A percentile compares a stretch with the other conserved stretches of the same genome.
These are phyloP conservation scores for Didymella pomorum DNA, from an alignment of 2,329 filamentous ascomycete genomes.

Conservation along the genomic window DNA sequence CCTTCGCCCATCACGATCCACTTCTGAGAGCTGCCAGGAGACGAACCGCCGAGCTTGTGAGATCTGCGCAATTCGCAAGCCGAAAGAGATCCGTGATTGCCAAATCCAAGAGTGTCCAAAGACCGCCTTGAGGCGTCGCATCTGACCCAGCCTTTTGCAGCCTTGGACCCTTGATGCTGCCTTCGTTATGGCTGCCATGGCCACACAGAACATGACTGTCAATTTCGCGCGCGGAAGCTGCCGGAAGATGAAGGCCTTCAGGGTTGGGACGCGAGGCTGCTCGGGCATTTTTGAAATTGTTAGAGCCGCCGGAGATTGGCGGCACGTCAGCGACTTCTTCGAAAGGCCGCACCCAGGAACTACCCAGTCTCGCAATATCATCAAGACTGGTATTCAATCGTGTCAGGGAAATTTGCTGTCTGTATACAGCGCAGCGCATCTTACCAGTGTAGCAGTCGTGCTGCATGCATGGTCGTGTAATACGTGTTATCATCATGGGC, in stretches of 20 bases:
- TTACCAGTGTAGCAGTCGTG: no score
- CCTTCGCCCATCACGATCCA: background rate
- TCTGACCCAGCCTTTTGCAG: background rate
- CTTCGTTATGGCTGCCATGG: background rate
- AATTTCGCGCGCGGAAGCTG: background rate
- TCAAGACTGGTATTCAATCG: background rate
- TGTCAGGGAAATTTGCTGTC: background rate
- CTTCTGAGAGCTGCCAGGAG: background rate
- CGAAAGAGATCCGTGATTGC: background rate
- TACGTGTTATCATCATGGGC: no score
- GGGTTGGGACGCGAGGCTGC: background rate
- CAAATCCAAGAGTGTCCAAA: background rate
- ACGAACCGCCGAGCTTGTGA: no score
- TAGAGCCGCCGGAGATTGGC: background rate
- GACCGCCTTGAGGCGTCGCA: background rate
- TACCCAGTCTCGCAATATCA: background rate
- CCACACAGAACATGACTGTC: background rate
- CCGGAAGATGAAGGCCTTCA: background rate
- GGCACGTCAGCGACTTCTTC: background rate
- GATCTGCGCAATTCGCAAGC: background rate
- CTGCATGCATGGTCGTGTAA: no score
- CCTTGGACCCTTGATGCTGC: background rate
- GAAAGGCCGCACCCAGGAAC: background rate
- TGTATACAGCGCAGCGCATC: no score
- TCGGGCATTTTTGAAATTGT: background rate